These are phyloP conservation scores for Sonneratia alba DNA, from an alignment of 345 rosid genomes.

Conservation along the genomic window DNA sequence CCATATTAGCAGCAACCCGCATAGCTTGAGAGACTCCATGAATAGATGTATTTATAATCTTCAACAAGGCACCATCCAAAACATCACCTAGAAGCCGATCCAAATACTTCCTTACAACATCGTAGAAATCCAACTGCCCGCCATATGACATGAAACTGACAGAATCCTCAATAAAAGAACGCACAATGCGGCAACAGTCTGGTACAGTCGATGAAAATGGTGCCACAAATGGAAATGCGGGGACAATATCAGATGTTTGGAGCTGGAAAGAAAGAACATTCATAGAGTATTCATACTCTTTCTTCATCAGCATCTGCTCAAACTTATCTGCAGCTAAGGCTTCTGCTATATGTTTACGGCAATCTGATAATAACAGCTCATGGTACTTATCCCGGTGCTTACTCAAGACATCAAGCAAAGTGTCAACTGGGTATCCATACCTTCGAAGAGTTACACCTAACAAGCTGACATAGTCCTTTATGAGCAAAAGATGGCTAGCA, in stretches of 20 bases:
- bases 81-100: constrained; percentile 83
- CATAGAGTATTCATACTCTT: constrained; percentile 93
- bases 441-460: constrained; percentile 82
- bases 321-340: constrained; percentile 90
- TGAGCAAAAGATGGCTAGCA: constrained; percentile 84
- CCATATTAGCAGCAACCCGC: constrained; percentile 98
- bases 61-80: constrained; percentile 74
- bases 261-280: constrained; percentile 94
- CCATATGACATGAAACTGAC: constrained; percentile 94
- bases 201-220: constrained; percentile 94
- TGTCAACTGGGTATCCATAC: constrained; percentile 78
- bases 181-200: constrained; percentile 88
- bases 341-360: constrained; percentile 81
- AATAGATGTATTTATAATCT: constrained; percentile 63
- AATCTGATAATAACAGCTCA: constrained; percentile 84
- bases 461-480: constrained; percentile 95
- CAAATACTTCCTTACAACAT: constrained; percentile 81
- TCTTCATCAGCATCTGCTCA: constrained; percentile 98
- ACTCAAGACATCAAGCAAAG: constrained; percentile 83
- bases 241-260: constrained; percentile 77
- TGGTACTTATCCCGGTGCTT: constrained; percentile 95
- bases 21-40: constrained; percentile 92
- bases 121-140: constrained; percentile 91
- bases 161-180: constrained; percentile 92
- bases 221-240: constrained; percentile 86